A percentile compares a stretch with the other conserved stretches of the same genome.
Evolutionary conservation across 2,329 filamentous ascomycete species (phyloP).

Genomic region (Trichophyton verrucosum): DNA sequence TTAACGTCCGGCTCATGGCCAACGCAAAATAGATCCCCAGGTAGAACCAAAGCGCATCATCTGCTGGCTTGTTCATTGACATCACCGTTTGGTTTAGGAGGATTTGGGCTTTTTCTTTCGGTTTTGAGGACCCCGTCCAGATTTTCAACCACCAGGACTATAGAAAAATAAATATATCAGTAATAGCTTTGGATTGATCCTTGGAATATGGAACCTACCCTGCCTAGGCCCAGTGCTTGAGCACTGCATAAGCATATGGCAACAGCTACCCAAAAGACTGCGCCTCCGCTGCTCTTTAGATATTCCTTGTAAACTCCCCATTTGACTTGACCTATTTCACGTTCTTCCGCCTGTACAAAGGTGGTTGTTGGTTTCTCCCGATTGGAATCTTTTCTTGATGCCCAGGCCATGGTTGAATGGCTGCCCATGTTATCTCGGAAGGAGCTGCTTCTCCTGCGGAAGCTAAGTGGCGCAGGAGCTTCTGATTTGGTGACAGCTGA

Average conservation of each 20-base stretch:
- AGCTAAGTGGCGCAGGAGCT: not conserved
- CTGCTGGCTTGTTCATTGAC: not conserved
- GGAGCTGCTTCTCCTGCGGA: not conserved
- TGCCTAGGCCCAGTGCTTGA: not conserved
- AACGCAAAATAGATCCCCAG: constrained; percentile 51
- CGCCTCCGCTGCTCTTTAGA: not conserved
- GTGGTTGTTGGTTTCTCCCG: not conserved
- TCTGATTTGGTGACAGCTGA: not conserved
- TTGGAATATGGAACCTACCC: not conserved
- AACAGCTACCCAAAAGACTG: constrained; percentile 1
- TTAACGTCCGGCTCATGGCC: constrained; percentile 47
- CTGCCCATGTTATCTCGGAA: not conserved
- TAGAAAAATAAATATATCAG: not conserved
- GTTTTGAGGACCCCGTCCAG: not conserved
- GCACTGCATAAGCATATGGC: not conserved
- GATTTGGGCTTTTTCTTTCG: not conserved
- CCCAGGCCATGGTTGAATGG: constrained; percentile 2
- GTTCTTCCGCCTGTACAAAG: not conserved
- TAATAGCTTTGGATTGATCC: not conserved
- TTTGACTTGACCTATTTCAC: constrained; percentile 2
- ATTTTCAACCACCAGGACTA: constrained; percentile 5
- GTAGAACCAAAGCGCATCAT: constrained; percentile 9
- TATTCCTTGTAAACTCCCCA: constrained; percentile 3
- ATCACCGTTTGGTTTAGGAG: not conserved
- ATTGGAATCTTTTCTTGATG: not conserved